Conservation (phyloP, 2,329 filamentous ascomycete genomes). For the Neodidymelliopsis sp. region DNA sequence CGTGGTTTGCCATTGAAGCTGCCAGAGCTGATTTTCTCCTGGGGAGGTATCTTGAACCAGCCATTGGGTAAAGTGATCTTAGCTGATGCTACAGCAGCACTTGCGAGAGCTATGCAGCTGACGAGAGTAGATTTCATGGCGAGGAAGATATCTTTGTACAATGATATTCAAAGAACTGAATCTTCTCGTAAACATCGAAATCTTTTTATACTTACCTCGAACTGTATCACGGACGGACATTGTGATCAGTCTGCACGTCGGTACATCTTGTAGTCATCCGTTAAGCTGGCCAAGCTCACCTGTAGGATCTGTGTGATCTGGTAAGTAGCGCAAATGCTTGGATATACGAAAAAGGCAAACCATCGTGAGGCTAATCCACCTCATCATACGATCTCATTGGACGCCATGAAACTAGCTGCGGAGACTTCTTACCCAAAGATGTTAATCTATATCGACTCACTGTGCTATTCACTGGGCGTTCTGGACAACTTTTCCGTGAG, state of each 20-base stretch:
- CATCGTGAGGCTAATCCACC: constrained; percentile 6
- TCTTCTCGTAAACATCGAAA: neutral
- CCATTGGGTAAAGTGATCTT: constrained; percentile 22
- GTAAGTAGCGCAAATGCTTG: constrained; percentile 3
- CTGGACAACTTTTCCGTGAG: constrained; percentile 12
- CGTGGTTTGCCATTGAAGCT: constrained; percentile 21
- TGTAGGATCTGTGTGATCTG: neutral
- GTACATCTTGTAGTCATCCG: neutral
- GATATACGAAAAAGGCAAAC: neutral
- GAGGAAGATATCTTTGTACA: neutral
- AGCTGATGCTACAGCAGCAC: constrained; percentile 18
- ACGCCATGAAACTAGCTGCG: neutral
- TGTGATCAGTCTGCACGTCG: neutral
- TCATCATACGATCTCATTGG: neutral
- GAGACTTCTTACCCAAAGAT: neutral
- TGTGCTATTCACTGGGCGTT: neutral
- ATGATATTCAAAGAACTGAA: neutral
- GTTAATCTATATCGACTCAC: neutral
- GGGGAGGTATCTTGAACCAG: constrained; percentile 24
- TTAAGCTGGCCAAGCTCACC: constrained; percentile 6
- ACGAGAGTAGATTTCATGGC: constrained; percentile 18
- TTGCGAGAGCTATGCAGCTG: constrained; percentile 11
- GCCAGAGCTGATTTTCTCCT: constrained; percentile 16
- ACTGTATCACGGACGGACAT: neutral
- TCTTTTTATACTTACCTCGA: neutral